Evolutionary conservation across 164 flowering plant genomes (phyloP).

Genomic region (Vitis vinifera): ASM3070453v1 NC_081811.1:1950001-1950500

Average conservation of each 20-base stretch:
- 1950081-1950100: neutral
- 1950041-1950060: slow-evolving; percentile 1
- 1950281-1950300: neutral
- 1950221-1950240: no score
- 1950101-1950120: neutral
- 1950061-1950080: slow-evolving; percentile 11
- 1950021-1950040: slow-evolving; percentile 19
- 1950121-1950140: neutral
- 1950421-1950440: neutral
- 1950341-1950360: neutral
- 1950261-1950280: neutral
- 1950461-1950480: neutral
- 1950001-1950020: slow-evolving; percentile 7
- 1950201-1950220: no score
- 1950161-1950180: neutral
- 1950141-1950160: neutral
- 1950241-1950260: no score
- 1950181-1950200: no score
- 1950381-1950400: neutral
- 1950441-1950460: neutral
- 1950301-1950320: no score
- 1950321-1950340: neutral
- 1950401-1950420: neutral
- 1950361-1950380: neutral
- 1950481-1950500: neutral